phyloP scores from a whole-genome alignment of 1,284 basidiomycete genomes.

The Ganoderma lucidum region DNA sequence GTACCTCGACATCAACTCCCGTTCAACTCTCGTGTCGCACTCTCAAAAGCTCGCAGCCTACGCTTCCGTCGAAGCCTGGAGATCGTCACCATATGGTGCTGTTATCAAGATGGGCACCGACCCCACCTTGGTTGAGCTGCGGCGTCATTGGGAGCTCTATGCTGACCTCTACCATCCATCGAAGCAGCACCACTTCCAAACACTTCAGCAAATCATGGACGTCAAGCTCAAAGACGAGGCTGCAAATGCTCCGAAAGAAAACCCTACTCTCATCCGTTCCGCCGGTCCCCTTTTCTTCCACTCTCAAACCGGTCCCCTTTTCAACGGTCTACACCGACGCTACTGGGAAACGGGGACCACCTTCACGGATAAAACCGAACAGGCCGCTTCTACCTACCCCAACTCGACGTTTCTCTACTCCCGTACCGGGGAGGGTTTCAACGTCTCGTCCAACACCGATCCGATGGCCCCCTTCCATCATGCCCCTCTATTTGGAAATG shows the following conservation, averaged over 20 bases:
- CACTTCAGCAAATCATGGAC: constrained; percentile 31
- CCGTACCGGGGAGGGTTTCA: constrained; percentile 48
- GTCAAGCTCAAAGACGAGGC: too few relatives aligned
- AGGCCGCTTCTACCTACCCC: constrained; percentile 41
- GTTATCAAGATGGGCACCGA: constrained; percentile 48
- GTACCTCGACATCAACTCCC: constrained; percentile 52
- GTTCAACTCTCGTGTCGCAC: constrained; percentile 49
- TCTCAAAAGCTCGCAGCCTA: constrained; percentile 51
- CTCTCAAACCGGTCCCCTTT: not conserved
- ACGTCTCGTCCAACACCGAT: constrained; percentile 55
- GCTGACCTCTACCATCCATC: constrained; percentile 27
- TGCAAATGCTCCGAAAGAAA: not conserved
- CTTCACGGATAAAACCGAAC: constrained; percentile 37
- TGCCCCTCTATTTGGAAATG: constrained; percentile 45
- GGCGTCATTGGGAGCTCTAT: constrained; percentile 49
- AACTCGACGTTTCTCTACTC: constrained; percentile 62
- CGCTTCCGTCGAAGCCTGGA: constrained; percentile 52
- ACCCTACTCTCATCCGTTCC: not conserved
- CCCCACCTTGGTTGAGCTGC: constrained; percentile 52
- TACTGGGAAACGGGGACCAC: constrained; percentile 57
- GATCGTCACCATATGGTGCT: constrained; percentile 47
- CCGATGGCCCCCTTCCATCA: constrained; percentile 58
- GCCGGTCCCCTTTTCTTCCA: not conserved
- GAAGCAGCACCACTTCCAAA: constrained; percentile 12
- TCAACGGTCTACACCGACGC: not conserved